A percentile compares a stretch with the other conserved stretches of the same genome.
phyloP scores from a whole-genome alignment of 2,329 filamentous ascomycete genomes.

The Dactylellina cionopaga region DNA sequence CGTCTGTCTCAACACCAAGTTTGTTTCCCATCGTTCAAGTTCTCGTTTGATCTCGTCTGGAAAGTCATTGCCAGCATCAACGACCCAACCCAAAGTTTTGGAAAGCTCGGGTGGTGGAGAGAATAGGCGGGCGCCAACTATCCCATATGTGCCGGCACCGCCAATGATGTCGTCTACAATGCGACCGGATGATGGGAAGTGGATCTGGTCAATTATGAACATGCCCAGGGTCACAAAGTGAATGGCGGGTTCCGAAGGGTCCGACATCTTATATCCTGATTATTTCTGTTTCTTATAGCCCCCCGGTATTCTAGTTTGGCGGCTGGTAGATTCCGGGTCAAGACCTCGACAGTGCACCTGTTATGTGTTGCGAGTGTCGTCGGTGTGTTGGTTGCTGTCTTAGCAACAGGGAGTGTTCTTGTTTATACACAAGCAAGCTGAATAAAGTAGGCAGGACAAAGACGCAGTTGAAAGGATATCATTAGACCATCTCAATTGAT shows the following conservation, averaged over 20 bases:
- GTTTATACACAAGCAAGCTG: constrained; percentile 45
- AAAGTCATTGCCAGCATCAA: constrained; percentile 90
- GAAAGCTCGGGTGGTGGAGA: constrained; percentile 74
- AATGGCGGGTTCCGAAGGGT: constrained; percentile 57
- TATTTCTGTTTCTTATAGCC: background rate
- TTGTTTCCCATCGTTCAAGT: constrained; percentile 80
- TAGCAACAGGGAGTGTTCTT: constrained; percentile 26
- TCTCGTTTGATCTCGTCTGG: constrained; percentile 71
- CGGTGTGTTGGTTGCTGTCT: constrained; percentile 37
- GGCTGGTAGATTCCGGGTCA: too few relatives aligned
- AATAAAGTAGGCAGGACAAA: constrained; percentile 25
- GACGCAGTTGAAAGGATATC: constrained; percentile 16
- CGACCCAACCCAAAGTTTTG: constrained; percentile 82
- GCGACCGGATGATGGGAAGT: constrained; percentile 72
- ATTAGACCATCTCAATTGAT: background rate
- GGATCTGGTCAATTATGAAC: constrained; percentile 89
- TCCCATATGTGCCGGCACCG: constrained; percentile 81
- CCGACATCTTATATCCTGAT: background rate
- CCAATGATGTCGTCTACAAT: constrained; percentile 81
- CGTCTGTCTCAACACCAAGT: constrained; percentile 74
- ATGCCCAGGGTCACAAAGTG: constrained; percentile 78
- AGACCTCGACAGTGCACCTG: background rate
- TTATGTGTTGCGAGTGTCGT: constrained; percentile 38
- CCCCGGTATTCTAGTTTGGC: too few relatives aligned
- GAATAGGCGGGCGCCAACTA: constrained; percentile 87